Evolutionary conservation across 2,329 filamentous ascomycete species (phyloP), one percentile per base, ranked within the genome.

Genomic region (Dendryphion nanum): DNA sequence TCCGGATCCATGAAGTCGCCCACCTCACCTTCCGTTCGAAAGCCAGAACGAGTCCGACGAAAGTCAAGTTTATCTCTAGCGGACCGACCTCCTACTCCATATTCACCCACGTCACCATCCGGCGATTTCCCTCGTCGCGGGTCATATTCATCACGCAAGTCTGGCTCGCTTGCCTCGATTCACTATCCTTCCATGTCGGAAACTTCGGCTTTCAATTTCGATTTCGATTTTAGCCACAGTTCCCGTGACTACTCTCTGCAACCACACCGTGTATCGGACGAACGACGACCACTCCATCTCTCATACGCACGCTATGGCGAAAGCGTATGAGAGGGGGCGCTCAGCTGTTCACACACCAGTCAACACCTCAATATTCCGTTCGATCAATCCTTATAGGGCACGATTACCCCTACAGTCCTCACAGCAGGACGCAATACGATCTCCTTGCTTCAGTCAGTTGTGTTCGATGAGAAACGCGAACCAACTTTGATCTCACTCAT

Each of bases 131-230:
- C 49, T 17, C 37, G 54, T 13, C 23, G 40, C 39, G 49, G 43
- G 10, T 56, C 60, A 15, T 48, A 47, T 32, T 44, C 48, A 8
- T 60, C 59, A 30, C 54, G 51, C 41, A 59, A 51, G 30, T 63
- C 61, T 16, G 37, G 37, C 6, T 43, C 41, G 13, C 37, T 36
- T 26, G 50, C 54, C 35, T 51, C 59, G 34, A 53, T 58, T 30
- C 63, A 66, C 37, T 60, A 66, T 35, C 63, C 64, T 35, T 63
- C 59, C 14, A 56, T 65, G 48, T 64, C 59, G 2, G 61, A 67
- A 45, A 50, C 61, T 13, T 66, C 62, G 6, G 59, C 61, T 13
- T 66, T 66, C 44, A 48, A 55, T 29, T 66, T 66, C 33, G 36
- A 33, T 42, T 50, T 63, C 38, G 40, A 51, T 19, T 47, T 47